A percentile compares a stretch with the other conserved stretches of the same genome.
Evolutionary conservation across 805 yeast genomes (phyloP).

Genomic region (Ogataea haglerorum): DNA sequence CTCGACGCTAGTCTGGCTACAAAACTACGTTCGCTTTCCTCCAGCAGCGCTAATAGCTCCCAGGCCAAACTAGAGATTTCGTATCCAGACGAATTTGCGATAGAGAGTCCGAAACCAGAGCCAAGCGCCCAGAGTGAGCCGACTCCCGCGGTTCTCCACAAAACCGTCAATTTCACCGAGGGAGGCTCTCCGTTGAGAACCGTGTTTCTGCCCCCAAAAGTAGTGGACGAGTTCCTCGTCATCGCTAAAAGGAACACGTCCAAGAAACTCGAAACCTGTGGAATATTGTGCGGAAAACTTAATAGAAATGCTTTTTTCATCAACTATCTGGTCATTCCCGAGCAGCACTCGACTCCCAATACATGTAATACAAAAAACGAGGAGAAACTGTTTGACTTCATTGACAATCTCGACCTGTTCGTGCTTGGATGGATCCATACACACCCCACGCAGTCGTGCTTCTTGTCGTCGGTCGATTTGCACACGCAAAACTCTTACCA

Average conservation of each 20-base stretch:
- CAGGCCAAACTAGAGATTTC: conserved; percentile 1
- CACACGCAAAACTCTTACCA: conserved; percentile 70
- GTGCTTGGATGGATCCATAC: conserved; percentile 77
- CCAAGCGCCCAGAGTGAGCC: neutral
- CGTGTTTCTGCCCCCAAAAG: conserved; percentile 44
- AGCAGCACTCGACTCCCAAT: conserved; percentile 58
- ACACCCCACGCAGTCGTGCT: conserved; percentile 72
- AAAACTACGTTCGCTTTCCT: conserved; percentile 8
- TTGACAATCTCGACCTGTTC: conserved; percentile 54
- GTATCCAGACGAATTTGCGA: conserved; percentile 5
- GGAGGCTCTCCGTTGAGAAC: conserved; percentile 55
- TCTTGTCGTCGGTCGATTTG: conserved; percentile 60
- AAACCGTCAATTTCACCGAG: conserved; percentile 45
- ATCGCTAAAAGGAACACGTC: conserved; percentile 49
- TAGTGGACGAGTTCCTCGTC: conserved; percentile 42
- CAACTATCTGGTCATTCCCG: conserved; percentile 59
- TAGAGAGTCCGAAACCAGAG: neutral
- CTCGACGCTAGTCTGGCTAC: conserved; percentile 3
- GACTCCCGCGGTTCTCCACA: conserved; percentile 27
- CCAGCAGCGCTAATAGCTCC: conserved; percentile 6
- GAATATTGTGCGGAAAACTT: conserved; percentile 62
- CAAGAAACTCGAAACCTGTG: conserved; percentile 59
- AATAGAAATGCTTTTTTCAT: conserved; percentile 59
- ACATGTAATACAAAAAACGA: conserved; percentile 62
- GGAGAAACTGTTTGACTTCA: conserved; percentile 51